Base-by-base conservation (phyloP, 2,329 filamentous ascomycete genomes). In the Sordariomycetes sp. region DNA sequence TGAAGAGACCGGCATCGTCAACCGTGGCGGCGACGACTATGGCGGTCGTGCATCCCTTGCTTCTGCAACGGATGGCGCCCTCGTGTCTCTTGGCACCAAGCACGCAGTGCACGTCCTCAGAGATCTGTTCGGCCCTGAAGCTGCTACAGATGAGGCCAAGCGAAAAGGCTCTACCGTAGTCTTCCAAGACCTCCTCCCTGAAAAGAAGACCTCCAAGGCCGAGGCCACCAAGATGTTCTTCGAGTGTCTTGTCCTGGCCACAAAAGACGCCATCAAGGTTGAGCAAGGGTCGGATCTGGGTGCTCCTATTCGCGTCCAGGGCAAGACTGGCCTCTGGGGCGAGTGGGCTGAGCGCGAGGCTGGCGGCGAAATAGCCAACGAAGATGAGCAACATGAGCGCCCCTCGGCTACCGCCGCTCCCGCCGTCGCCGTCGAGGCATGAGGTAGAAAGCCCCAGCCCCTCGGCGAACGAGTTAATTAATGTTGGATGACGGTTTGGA, bases 171-270 rank as follows among this genome's bases (percentile, higher is more conserved):
- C 70, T 17, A 76, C 76, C 10, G 86, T 94, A 4, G 70, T 93
- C 4, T 95, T 98, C 68, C 90, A 95, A 49, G 83, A 94, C 38
- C 71, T 98, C 31, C 72, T 95, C 21, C 92, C 92, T 1, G 86
- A 94, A 59, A 64, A 70, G 43, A 75, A 73, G 40, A 90, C 90
- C 1, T 86, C 74, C 44, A 85, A 86, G 57, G 82, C 83, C 8
- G 92, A 96, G 49, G 92, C 92, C 1, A 98, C 92, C 28, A 95
- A 95, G 70, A 95, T 98, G 87, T 98, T 98, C 66, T 98, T 98
- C 49, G 92, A 98, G 62, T 82, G 92, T 35, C 70, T 98, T 17
- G 92, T 98, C 4, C 71, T 98, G 30, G 92, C 90, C 5, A 98
- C 92, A 27, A 98, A 98, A 64, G 92, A 98, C 54, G 92, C 92